A percentile compares a stretch with the other conserved stretches of the same genome.
Evolutionary conservation across 768 basidiomycete genomes (phyloP).

Genomic region (Mycena latifolia): DNA sequence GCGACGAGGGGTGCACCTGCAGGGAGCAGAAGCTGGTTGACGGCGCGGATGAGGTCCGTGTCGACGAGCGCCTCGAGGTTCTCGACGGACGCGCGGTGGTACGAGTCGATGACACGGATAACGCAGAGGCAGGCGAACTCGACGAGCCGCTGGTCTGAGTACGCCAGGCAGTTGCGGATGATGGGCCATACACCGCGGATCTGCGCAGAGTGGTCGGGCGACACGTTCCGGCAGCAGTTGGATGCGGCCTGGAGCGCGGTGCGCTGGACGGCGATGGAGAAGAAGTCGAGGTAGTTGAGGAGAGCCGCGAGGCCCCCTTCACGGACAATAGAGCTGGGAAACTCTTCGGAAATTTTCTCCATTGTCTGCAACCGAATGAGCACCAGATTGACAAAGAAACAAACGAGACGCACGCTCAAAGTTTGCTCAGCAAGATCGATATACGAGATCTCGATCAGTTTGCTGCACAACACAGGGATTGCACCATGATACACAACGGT

Average conservation of each 20-base stretch:
- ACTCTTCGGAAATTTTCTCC: conserved; percentile 99
- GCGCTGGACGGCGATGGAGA: conserved; percentile 96
- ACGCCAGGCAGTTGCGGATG: conserved; percentile 91
- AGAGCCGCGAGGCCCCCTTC: conserved; percentile 95
- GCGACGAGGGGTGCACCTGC: conserved; percentile 90
- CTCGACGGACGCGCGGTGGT: conserved; percentile 86
- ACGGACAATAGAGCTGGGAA: conserved; percentile 94
- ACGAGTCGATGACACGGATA: conserved; percentile 94
- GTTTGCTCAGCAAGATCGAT: conserved; percentile 99
- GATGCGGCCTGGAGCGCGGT: conserved; percentile 97
- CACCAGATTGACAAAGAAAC: conserved; percentile 27
- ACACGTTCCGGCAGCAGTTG: conserved; percentile 95
- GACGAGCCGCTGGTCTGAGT: conserved; percentile 96
- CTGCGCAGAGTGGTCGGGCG: conserved; percentile 90
- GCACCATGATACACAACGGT: conserved; percentile 99
- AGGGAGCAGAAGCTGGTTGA: conserved; percentile 88
- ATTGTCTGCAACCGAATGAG: conserved; percentile 72
- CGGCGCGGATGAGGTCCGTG: conserved; percentile 79
- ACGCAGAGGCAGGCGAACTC: conserved; percentile 96
- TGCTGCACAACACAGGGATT: conserved; percentile 97
- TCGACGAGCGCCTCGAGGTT: conserved; percentile 91
- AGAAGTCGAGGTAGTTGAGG: conserved; percentile 97
- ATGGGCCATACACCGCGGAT: conserved; percentile 93
- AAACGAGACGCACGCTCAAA: conserved; percentile 79
- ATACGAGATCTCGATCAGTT: conserved; percentile 96